Evolutionary conservation across 2,329 filamentous ascomycete species (phyloP).

Genomic region (Pseudocercospora fuligena): DNA sequence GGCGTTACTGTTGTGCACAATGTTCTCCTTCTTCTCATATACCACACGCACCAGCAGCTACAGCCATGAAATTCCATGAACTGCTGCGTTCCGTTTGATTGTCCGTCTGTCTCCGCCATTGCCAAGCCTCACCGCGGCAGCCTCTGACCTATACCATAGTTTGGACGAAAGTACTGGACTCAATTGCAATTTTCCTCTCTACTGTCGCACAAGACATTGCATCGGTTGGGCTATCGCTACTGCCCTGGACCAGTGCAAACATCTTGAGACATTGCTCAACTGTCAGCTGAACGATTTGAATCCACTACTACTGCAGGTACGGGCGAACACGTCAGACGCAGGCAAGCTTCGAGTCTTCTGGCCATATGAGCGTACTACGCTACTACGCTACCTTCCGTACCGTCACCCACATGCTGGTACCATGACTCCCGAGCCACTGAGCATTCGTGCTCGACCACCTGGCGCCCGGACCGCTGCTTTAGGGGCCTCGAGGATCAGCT

Average conservation of each 20-base stretch:
- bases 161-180: too few species aligned
- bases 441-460: conserved; percentile 19
- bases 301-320: conserved; percentile 30
- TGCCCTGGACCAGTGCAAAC: conserved; percentile 1
- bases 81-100: too few species aligned
- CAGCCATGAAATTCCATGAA: too few species aligned
- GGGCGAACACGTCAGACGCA: conserved; percentile 27
- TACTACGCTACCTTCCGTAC: conserved; percentile 16
- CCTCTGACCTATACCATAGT: too few species aligned
- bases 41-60: too few species aligned
- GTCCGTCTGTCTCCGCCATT: too few species aligned
- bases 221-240: neutral
- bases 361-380: conserved; percentile 9
- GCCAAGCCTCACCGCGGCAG: too few species aligned
- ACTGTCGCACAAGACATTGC: conserved; percentile 15
- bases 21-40: too few species aligned
- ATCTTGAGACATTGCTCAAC: conserved; percentile 16
- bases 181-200: neutral
- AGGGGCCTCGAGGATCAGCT: conserved; percentile 12
- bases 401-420: neutral
- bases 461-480: conserved; percentile 20
- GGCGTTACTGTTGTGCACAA: too few species aligned
- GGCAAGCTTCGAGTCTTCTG: neutral
- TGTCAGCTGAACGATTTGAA: neutral
- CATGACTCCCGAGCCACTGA: conserved; percentile 21